Evolutionary conservation across 495 filamentous ascomycete species (phyloP).

Genomic region (Penicillium parvum): DNA sequence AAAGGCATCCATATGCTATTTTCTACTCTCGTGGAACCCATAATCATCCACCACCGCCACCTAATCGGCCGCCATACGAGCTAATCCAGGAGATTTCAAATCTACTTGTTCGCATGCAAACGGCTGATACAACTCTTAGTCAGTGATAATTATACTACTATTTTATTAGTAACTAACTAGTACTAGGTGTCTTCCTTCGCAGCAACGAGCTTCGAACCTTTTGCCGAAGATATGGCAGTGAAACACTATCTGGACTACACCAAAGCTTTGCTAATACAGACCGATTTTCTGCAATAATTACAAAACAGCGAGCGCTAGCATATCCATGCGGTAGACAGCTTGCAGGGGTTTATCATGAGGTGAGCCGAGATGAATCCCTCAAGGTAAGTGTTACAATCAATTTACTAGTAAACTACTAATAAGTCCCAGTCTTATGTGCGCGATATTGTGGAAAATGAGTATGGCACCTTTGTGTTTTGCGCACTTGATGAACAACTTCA

Average conservation of each 20-base stretch:
- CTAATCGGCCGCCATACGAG: background rate
- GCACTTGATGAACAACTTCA: background rate
- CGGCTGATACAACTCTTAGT: background rate
- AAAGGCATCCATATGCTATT: background rate
- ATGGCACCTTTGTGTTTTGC: background rate
- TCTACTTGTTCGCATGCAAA: background rate
- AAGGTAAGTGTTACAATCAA: background rate
- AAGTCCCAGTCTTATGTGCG: background rate
- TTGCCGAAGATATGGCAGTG: background rate
- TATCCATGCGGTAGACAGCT: slow-evolving; percentile 1
- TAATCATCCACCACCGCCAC: background rate
- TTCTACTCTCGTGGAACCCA: slow-evolving; percentile 1
- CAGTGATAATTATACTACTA: background rate
- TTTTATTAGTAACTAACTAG: background rate
- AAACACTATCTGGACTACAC: background rate
- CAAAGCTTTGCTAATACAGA: background rate
- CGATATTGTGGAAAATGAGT: background rate
- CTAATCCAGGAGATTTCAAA: background rate
- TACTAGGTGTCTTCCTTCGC: background rate
- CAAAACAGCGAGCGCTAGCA: background rate
- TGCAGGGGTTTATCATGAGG: background rate
- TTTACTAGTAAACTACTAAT: background rate
- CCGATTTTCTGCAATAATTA: background rate
- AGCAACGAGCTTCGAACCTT: background rate
- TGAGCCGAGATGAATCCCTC: background rate